Evolutionary conservation across 352 stramenopile species (phyloP).

Genomic region (Pythium aristosporum): DNA sequence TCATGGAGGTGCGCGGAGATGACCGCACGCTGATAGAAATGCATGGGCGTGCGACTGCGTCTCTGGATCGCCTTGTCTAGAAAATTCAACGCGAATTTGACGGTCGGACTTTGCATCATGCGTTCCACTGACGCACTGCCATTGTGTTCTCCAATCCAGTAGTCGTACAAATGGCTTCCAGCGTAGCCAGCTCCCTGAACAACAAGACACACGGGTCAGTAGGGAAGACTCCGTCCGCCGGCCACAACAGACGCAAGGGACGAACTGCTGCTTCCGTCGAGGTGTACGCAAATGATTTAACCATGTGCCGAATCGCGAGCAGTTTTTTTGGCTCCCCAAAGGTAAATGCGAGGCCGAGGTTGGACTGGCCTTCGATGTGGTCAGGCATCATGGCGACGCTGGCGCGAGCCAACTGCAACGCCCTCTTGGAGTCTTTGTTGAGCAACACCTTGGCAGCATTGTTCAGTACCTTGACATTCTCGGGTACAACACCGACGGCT

Average conservation of each 20-base stretch:
- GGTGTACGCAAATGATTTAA: conserved; percentile 35
- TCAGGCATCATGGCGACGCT: conserved; percentile 39
- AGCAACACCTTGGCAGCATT: conserved; percentile 72
- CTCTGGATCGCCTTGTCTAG: conserved; percentile 19
- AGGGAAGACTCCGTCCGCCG: no score
- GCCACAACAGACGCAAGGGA: neutral
- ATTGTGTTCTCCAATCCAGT: conserved; percentile 14
- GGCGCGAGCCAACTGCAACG: conserved; percentile 39
- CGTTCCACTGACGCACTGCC: neutral
- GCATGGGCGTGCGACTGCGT: conserved; percentile 8
- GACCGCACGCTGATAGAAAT: conserved; percentile 21
- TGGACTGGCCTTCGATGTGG: conserved; percentile 56
- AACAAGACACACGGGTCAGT: neutral
- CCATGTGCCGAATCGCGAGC: conserved; percentile 49
- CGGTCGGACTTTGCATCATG: conserved; percentile 14
- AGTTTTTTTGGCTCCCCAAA: conserved; percentile 22
- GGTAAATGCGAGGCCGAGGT: conserved; percentile 50
- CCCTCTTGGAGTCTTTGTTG: conserved; percentile 34
- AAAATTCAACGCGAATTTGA: conserved; percentile 6
- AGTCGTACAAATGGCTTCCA: conserved; percentile 14
- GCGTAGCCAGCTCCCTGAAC: conserved; percentile 22
- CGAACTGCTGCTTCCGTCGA: conserved; percentile 27
- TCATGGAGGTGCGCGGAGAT: conserved; percentile 17
- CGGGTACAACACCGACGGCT: conserved; percentile 50
- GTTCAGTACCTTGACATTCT: conserved; percentile 76